phyloP scores from a whole-genome alignment of 139 green algal species.

The Micromonas commoda region DNA sequence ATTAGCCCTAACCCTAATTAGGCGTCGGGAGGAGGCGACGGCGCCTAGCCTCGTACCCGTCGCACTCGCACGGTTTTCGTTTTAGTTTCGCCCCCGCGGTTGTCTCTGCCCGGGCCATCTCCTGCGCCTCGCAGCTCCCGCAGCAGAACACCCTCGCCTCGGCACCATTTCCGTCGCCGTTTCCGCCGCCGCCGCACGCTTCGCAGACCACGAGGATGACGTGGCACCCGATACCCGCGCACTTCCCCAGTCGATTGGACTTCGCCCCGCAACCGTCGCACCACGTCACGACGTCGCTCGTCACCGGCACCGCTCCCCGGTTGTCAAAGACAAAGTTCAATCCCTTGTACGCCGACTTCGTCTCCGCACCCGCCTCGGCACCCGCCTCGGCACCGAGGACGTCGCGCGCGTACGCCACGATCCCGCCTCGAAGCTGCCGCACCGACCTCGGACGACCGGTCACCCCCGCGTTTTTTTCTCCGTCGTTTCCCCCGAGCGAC shows the following conservation, averaged over 20 bases:
- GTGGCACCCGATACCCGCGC: neutral
- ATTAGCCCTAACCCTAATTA: too few species aligned
- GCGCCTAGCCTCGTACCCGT: neutral
- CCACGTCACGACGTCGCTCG: neutral
- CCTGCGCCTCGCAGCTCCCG: neutral
- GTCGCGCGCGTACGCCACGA: slow-evolving; percentile 17
- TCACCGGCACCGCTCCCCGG: neutral
- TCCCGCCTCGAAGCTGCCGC: neutral
- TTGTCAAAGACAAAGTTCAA: slow-evolving; percentile 17
- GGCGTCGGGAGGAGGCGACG: neutral
- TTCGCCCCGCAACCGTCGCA: slow-evolving; percentile 5
- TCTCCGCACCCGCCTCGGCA: too few species aligned
- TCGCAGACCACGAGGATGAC: neutral
- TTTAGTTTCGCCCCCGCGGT: neutral
- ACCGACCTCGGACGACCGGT: slow-evolving; percentile 5
- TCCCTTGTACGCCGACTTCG: neutral
- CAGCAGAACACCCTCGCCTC: slow-evolving; percentile 1
- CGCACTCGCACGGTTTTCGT: slow-evolving; percentile 16
- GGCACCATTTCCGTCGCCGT: too few species aligned
- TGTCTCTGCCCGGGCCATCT: neutral
- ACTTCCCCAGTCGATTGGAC: neutral
- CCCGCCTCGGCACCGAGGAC: neutral
- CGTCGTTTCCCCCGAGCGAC: neutral
- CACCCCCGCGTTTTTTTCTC: neutral
- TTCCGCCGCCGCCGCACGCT: too few species aligned